Base-by-base conservation (phyloP, 2,329 filamentous ascomycete genomes). In the Colletotrichum sp. region DNA sequence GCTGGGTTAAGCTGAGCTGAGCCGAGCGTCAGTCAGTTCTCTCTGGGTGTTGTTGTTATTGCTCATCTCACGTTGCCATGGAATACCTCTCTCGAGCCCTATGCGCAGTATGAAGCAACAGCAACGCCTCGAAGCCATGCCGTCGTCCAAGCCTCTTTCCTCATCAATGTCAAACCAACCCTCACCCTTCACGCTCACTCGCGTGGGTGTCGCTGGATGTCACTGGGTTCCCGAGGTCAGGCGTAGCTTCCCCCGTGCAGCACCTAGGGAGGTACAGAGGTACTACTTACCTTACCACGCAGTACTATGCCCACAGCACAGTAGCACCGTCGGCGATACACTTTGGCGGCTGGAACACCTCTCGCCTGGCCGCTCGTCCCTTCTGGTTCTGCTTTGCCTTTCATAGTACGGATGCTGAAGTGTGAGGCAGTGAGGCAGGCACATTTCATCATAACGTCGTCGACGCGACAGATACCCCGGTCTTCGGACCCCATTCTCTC, bases 291-390 rank as follows among this genome's bases (percentile, higher is more conserved):
- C n/a, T n/a, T n/a, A n/a, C n/a, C n/a, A n/a, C n/a, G n/a, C n/a
- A n/a, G n/a, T n/a, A n/a, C n/a, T n/a, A 36, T 36, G 34, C 7
- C 15, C 15, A 36, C 34, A 36, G 34, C 44, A 48, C 44, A 52
- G 44, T 52, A 52, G 22, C 66, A 60, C n/a, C 22, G n/a, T 32
- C 28, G 59, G 36, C 16, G 28, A 64, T 59, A 73, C 64, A 59
- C 55, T 73, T 73, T 75, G 8, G 15, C 59, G 68, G 18, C 59
- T 68, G 59, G 64, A 68, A 68, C 57, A 72, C 73, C 69, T 75
- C 32, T 39, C 57, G 57, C 69, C 63, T 73, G 69, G 55, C 44
- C 69, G 73, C 73, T 73, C 70, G 63, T 73, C 70, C 70, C 70
- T 73, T 57, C 63, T 73, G 68, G 18, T 48, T 36, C 34, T 48